phyloP scores from a whole-genome alignment of 2,329 filamentous ascomycete species.

The Diaporthe eres region DNA sequence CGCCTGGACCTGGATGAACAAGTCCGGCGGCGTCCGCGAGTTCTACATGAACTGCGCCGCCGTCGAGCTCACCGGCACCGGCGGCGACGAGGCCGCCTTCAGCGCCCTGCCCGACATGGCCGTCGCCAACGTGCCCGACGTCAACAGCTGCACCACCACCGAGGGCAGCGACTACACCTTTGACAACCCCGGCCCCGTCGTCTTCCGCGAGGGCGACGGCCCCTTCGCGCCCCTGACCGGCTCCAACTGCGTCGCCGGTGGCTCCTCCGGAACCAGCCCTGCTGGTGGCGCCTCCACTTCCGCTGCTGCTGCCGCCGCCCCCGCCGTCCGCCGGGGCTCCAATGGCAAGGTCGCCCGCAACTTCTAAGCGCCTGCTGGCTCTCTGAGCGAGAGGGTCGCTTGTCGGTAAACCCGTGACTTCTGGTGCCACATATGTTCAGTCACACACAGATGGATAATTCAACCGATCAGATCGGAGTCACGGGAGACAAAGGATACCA shows the following conservation, averaged over 20 bases:
- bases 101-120: constrained; percentile 80
- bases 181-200: constrained; percentile 14
- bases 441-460: neutral
- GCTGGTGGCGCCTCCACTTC: neutral
- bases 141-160: constrained; percentile 64
- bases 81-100: constrained; percentile 63
- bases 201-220: constrained; percentile 22
- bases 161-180: constrained; percentile 73
- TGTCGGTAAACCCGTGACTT: neutral
- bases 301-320: neutral
- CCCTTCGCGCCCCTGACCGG: constrained; percentile 32
- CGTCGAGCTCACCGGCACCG: constrained; percentile 69
- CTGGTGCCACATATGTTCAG: neutral
- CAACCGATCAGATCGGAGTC: neutral
- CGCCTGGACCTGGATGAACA: constrained; percentile 85
- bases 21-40: constrained; percentile 79
- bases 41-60: constrained; percentile 91
- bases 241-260: constrained; percentile 21
- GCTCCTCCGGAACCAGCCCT: neutral
- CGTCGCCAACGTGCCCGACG: constrained; percentile 73
- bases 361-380: neutral
- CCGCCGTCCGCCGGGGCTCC: constrained; percentile 18
- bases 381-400: neutral
- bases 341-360: constrained; percentile 14
- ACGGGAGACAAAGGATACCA: constrained; percentile 2